Base-by-base conservation (phyloP, 495 filamentous ascomycete genomes). In the Hypoxylon rickii region DNA sequence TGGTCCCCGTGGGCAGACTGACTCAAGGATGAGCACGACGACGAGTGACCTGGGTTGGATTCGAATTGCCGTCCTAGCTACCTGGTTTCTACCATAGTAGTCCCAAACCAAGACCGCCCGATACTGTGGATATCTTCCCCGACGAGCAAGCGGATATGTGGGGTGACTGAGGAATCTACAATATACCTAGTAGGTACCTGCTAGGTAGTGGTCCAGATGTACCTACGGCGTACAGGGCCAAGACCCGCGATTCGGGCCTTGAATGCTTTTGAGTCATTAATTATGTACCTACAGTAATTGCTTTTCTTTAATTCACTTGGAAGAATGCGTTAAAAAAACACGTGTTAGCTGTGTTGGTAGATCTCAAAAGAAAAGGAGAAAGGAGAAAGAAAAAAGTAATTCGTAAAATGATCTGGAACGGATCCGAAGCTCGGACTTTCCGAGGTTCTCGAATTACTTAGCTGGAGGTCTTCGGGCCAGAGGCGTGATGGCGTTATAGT, bases 251-350 rank as follows among this genome's bases (percentile, higher is more conserved):
- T 50, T 63, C 59, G 59, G 59, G 53, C 52, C 58, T 39, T 40
- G 42, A 40, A 55, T 17, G 16, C 40, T 58, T n/a, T n/a, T 63
- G 59, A 63, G 59, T 63, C 59, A 63, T 63, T 57, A 38, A 48
- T 49, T 44, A 43, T 32, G 32, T 37, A 4, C 4, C 10, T 10
- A 29, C 24, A 4, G 4, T 4, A 29, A 29, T 10, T 10, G 10
- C 24, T 29, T 29, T 10, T 29, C 24, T 52, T 39, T 52, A 44
- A 40, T 40, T 20, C 24, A 17, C 1, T n/a, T 48, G 44, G n/a
- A n/a, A n/a, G n/a, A n/a, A n/a, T n/a, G n/a, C n/a, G n/a, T n/a
- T n/a, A n/a, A n/a, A n/a, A n/a, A n/a, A n/a, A n/a, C n/a, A n/a
- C n/a, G n/a, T 60, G 44, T 44, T 18, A 44, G 39, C 21, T 38